Evolutionary conservation across 805 yeast species (phyloP), one percentile per base, ranked within the genome.

Genomic region (Ogataea ramenticola): DNA sequence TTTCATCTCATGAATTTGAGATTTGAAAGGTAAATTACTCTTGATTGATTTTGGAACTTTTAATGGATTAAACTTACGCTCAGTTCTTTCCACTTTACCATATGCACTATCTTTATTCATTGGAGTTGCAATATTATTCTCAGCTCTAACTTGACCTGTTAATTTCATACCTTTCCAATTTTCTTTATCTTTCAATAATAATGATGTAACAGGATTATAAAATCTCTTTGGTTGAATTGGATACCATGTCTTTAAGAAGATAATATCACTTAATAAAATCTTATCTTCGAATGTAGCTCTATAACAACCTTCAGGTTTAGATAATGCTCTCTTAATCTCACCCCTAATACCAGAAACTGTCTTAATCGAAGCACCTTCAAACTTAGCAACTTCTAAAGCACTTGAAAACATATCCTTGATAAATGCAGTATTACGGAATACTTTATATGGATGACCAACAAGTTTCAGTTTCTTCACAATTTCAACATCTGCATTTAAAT

Each of bases 271-370:
- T 81, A 93, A 74, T 44, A 91, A 73, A 33, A 91, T 77, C 66
- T 90, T 91, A 62, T 93, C 99, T 65, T 93, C 99, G 64, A 93
- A 93, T 1, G 97, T 82, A 12, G 99, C 99, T 60, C 99, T 79
- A 72, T 75, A 95, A 62, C 85, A 82, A 12, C 99, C 99, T 42
- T 91, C 98, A 0, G 97, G 96, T 54, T 86, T 85, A 10, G 96
- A 78, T 49, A 93, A 71, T 0, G 98, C 99, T 50, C 97, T 74
- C 63, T 93, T 93, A 55, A 93, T 91, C 64, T 93, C 98, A 64
- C 99, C 99, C 53, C 99, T 74, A 46, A 93, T 88, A 47, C 99
- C 99, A 8, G 96, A 86, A 4, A 93, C 99, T 0, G 99, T 95
- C 64, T 89, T 85, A 59, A 93, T 89, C 39, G 89, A 82, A 0